These are phyloP conservation scores for Exophiala aquamarina DNA, from an alignment of 2,329 filamentous ascomycete genomes.

Conservation along the genomic window DNA sequence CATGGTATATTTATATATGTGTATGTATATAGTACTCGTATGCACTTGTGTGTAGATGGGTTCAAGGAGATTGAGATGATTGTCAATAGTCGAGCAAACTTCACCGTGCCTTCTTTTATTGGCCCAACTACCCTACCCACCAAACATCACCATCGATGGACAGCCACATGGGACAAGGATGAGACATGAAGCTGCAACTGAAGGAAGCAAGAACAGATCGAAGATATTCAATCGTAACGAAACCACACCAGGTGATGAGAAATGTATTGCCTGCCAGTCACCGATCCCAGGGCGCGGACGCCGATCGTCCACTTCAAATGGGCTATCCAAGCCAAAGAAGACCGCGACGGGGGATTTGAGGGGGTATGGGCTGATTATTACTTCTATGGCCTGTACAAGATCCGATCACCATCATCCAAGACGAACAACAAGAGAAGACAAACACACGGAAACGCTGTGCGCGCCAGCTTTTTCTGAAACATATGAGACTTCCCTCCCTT, in stretches of 20 bases:
- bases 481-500: conserved; percentile 11
- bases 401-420: conserved; percentile 8
- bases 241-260: conserved; percentile 4
- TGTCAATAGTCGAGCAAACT: too few relatives aligned
- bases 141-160: too few relatives aligned
- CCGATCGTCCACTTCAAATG: neutral
- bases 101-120: too few relatives aligned
- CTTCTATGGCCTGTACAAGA: conserved; percentile 17
- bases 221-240: neutral
- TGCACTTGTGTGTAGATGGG: too few relatives aligned
- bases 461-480: conserved; percentile 21
- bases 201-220: neutral
- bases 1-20: too few relatives aligned
- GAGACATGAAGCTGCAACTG: neutral
- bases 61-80: too few relatives aligned
- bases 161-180: too few relatives aligned
- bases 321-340: neutral
- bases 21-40: too few relatives aligned
- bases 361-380: conserved; percentile 9
- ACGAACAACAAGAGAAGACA: conserved; percentile 6
- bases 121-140: too few relatives aligned
- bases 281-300: too few relatives aligned
- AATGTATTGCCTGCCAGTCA: conserved; percentile 3
- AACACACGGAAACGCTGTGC: conserved; percentile 12
- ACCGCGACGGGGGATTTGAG: neutral